phyloP scores from a whole-genome alignment of 192 early-diverging fungal species.

The Thamnidium elegans region DNA sequence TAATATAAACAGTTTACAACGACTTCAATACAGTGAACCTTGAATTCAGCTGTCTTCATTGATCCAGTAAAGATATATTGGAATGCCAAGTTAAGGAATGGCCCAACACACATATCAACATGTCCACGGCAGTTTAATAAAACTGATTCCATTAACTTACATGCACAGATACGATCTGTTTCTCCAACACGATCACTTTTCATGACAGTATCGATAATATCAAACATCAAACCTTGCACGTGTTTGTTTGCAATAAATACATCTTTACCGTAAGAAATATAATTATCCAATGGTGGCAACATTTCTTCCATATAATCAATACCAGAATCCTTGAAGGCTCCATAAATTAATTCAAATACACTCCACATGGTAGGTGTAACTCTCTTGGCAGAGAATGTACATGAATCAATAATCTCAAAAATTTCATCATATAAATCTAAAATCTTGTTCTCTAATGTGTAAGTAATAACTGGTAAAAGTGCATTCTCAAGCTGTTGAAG shows the following conservation, averaged over 20 bases:
- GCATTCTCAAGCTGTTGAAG: slow-evolving; percentile 77
- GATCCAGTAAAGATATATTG: slow-evolving; percentile 59
- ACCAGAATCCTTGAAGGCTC: slow-evolving; percentile 76
- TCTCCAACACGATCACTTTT: slow-evolving; percentile 74
- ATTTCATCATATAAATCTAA: slow-evolving; percentile 83
- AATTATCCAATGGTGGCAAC: slow-evolving; percentile 89
- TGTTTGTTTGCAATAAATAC: slow-evolving; percentile 65
- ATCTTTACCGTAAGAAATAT: slow-evolving; percentile 81
- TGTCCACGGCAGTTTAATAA: slow-evolving; percentile 80
- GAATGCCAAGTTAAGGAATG: slow-evolving; percentile 68
- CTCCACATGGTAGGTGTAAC: slow-evolving; percentile 85
- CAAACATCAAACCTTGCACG: slow-evolving; percentile 71
- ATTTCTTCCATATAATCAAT: slow-evolving; percentile 89
- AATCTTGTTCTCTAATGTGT: slow-evolving; percentile 73
- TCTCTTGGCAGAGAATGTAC: slow-evolving; percentile 78
- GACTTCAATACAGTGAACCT: slow-evolving; percentile 75
- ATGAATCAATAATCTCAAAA: slow-evolving; percentile 88
- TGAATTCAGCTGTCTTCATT: slow-evolving; percentile 65
- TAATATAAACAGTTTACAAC: slow-evolving; percentile 86
- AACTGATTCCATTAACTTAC: slow-evolving; percentile 84
- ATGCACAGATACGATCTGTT: slow-evolving; percentile 76
- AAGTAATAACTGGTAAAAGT: slow-evolving; percentile 73
- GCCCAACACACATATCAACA: slow-evolving; percentile 74
- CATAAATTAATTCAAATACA: slow-evolving; percentile 75
- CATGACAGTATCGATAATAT: slow-evolving; percentile 85